A percentile compares a stretch with the other conserved stretches of the same genome.
These are phyloP conservation scores for Saturnispora saitoi DNA, from an alignment of 805 yeast species.

Conservation along the genomic window DNA sequence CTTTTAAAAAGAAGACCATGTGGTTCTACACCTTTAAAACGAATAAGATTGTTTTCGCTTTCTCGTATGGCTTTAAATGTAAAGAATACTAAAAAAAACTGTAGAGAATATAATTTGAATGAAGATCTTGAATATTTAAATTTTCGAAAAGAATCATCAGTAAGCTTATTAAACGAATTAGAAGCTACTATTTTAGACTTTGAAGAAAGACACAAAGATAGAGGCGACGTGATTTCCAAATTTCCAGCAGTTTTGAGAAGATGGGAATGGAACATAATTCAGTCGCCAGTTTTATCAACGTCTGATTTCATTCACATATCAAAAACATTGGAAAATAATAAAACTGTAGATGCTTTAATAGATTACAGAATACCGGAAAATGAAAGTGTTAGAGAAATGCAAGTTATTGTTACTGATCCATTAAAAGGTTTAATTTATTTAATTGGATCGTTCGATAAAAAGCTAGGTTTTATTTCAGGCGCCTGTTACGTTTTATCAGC, in stretches of 20 bases:
- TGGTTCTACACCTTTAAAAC: not conserved
- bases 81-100: not conserved
- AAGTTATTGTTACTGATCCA: conserved; percentile 3
- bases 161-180: not conserved
- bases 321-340: not conserved
- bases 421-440: conserved; percentile 1
- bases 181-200: not conserved
- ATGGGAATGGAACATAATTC: conserved; percentile 7
- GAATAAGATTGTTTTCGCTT: not conserved
- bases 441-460: conserved; percentile 7
- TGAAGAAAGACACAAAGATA: conserved; percentile 1
- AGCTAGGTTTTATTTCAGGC: conserved; percentile 7
- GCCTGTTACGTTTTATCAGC: not conserved
- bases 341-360: conserved; percentile 7
- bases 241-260: conserved; percentile 3
- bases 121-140: conserved; percentile 3
- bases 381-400: conserved; percentile 8
- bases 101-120: not conserved
- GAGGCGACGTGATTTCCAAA: not conserved
- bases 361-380: conserved; percentile 7
- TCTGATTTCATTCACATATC: conserved; percentile 10
- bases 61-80: not conserved
- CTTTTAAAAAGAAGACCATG: not conserved
- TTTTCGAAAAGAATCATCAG: not conserved
- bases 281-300: conserved; percentile 7